These are phyloP conservation scores for Hygrocybe coccinea DNA, from an alignment of 768 basidiomycete species.

Conservation along the genomic window DNA sequence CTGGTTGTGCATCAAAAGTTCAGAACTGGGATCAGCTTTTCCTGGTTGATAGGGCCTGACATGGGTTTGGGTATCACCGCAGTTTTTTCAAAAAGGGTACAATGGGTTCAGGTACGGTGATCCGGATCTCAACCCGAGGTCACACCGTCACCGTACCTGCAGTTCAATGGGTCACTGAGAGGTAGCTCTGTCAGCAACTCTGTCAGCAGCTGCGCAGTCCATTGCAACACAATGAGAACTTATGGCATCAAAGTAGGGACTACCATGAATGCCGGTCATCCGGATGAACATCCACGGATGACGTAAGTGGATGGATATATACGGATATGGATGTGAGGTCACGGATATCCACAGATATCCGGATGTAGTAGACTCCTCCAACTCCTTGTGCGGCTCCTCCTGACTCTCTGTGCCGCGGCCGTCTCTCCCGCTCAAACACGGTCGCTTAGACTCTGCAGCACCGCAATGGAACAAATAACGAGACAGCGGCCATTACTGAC, in stretches of 20 bases:
- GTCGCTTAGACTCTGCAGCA: too few species aligned
- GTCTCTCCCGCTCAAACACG: too few species aligned
- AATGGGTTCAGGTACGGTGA: neutral
- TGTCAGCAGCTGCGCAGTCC: too few species aligned
- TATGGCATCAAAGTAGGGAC: too few species aligned
- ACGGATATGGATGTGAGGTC: neutral
- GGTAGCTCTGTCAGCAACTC: too few species aligned
- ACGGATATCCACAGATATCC: neutral
- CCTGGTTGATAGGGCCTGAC: neutral
- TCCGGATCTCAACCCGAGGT: neutral
- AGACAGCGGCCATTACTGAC: too few species aligned
- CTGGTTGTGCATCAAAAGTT: too few species aligned
- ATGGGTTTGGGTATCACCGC: neutral
- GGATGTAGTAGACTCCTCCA: neutral
- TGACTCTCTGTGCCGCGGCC: neutral
- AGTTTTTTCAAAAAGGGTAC: neutral
- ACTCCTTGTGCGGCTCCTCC: neutral
- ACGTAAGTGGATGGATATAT: neutral
- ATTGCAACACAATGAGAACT: too few species aligned
- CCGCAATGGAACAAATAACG: too few species aligned
- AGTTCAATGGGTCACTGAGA: too few species aligned
- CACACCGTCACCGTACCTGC: too few species aligned
- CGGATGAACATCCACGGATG: neutral
- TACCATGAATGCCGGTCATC: neutral
- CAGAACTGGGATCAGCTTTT: too few species aligned